Evolutionary conservation across 306 rosid genomes (phyloP), one percentile per base, ranked within the genome.

Genomic region (Prunus davidiana): DNA sequence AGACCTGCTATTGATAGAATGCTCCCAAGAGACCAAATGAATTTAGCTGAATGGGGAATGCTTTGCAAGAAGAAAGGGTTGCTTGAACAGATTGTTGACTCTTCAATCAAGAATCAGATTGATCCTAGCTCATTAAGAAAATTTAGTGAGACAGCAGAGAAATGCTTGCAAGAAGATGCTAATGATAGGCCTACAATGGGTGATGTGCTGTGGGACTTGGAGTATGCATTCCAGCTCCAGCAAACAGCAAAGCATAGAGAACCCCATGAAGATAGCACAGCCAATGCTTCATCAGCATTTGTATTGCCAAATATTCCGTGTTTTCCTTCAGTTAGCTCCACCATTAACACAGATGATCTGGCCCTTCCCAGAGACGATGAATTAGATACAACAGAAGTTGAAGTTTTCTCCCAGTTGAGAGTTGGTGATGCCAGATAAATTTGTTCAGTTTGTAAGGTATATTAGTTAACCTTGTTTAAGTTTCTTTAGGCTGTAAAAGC

Each of bases 131-230:
- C 93, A 5, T 85, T 83, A 30, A 75, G 84, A 65, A 89, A 87
- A 49, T 89, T 89, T 28, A 67, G 82, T 14, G 89, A 85, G 46
- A 74, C 80, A 0, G 66, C 69, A 12, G 88, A 81, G 78, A 87
- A 81, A 69, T 87, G 93, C 64, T 69, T 83, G 82, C 80, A 81
- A 28, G 82, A 81, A 0, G 82, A 82, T 34, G 72, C 82, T 20
- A 28, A 13, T n/a, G 84, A 85, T 52, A 64, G 89, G 83, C 88
- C 89, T 5, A 51, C 82, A 56, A 87, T 89, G 91, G 77, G 43
- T 1, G 87, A 89, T 76, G 91, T 89, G 41, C 50, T 81, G 18
- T 87, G 93, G 93, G 91, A 87, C 69, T 72, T 87, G 74, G 91
- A 87, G 75, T 87, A 85, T 58, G 78, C 88, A 4, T 71, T 85